phyloP scores from a whole-genome alignment of 768 basidiomycete species.

The Thelephora aurantiotincta region DNA sequence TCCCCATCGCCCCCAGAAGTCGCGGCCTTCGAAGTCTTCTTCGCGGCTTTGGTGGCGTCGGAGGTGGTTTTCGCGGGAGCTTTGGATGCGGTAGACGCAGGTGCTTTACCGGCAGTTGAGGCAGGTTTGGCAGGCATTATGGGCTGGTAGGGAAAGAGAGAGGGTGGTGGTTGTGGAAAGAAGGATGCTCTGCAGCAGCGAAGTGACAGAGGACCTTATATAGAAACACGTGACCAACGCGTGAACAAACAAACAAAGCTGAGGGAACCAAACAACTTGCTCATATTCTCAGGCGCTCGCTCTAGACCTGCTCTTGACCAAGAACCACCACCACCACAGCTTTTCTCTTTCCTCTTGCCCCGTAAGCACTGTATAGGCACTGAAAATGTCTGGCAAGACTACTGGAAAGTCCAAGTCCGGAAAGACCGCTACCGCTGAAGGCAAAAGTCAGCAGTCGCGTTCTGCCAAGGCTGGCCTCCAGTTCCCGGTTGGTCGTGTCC shows the following conservation, averaged over 20 bases:
- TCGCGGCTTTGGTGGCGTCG: conserved; percentile 35
- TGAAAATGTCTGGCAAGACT: conserved; percentile 24
- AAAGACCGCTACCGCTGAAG: conserved; percentile 25
- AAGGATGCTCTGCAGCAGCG: conserved; percentile 4
- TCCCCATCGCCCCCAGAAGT: conserved; percentile 40
- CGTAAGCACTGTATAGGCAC: conserved; percentile 4
- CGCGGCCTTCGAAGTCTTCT: conserved; percentile 38
- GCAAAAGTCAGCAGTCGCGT: conserved; percentile 45
- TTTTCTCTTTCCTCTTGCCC: conserved; percentile 6
- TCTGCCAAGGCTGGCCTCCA: conserved; percentile 66
- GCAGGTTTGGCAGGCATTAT: conserved; percentile 59
- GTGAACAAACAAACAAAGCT: neutral
- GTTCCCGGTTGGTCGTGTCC: conserved; percentile 88
- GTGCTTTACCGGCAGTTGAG: conserved; percentile 76
- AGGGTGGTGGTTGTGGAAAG: conserved; percentile 5
- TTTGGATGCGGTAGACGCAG: conserved; percentile 47
- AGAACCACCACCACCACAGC: conserved; percentile 1
- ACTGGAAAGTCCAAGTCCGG: conserved; percentile 47
- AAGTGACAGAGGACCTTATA: conserved; percentile 13
- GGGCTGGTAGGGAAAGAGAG: conserved; percentile 34
- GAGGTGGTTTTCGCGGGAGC: conserved; percentile 31
- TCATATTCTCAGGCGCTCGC: conserved; percentile 1
- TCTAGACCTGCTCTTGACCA: neutral
- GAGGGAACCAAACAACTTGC: conserved; percentile 2
- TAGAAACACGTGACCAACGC: neutral